Evolutionary conservation across 2,329 filamentous ascomycete genomes (phyloP).

Genomic region (Verticillium tricorpus): DNA sequence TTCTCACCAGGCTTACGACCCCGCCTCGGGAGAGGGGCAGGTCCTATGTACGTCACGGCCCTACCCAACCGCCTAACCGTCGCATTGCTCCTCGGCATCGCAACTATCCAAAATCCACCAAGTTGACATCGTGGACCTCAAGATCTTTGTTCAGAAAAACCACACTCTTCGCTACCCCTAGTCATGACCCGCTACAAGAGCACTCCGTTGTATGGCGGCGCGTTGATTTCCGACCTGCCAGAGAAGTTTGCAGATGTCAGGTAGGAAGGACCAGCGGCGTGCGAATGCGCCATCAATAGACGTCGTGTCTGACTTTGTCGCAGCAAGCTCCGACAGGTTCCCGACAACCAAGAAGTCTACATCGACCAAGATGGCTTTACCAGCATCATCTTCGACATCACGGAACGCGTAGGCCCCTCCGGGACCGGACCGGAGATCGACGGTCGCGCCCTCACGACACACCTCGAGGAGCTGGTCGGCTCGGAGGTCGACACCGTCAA

Average conservation of each 20-base stretch:
- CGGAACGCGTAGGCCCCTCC: slow-evolving; percentile 65
- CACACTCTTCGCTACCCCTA: slow-evolving; percentile 2
- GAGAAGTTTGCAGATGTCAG: slow-evolving; percentile 67
- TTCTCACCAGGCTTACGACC: not conserved
- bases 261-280: slow-evolving; percentile 32
- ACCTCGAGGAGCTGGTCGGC: slow-evolving; percentile 66
- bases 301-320: not conserved
- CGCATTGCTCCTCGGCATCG: not conserved
- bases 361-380: slow-evolving; percentile 80
- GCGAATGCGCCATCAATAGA: slow-evolving; percentile 10
- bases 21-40: not conserved
- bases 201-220: slow-evolving; percentile 67
- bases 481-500: slow-evolving; percentile 59
- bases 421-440: slow-evolving; percentile 56
- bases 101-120: not conserved
- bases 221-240: slow-evolving; percentile 65
- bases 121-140: not conserved
- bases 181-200: slow-evolving; percentile 50
- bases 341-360: slow-evolving; percentile 89
- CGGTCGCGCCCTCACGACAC: slow-evolving; percentile 64
- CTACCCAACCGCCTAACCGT: not conserved
- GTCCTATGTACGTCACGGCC: not conserved
- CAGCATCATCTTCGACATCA: slow-evolving; percentile 85
- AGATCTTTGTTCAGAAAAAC: not conserved
- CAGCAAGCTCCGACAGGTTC: slow-evolving; percentile 69